Evolutionary conservation across 495 filamentous ascomycete species (phyloP).

Genomic region (Penicillium turbatum): DNA sequence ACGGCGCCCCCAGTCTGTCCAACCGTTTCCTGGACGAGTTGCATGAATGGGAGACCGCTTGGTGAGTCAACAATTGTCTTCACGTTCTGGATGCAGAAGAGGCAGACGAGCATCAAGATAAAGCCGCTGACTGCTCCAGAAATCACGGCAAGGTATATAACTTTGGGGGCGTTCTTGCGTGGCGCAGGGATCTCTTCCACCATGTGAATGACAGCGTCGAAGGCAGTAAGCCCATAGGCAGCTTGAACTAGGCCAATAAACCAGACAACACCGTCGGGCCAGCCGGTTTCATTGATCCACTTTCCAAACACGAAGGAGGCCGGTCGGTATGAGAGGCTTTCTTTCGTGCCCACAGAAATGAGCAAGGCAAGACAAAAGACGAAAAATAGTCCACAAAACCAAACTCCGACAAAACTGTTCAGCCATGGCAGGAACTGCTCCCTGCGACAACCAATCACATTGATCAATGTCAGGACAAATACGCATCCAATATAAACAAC

Average conservation of each 20-base stretch:
- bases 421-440: slow-evolving; percentile 40
- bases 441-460: slow-evolving; percentile 39
- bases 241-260: slow-evolving; percentile 57
- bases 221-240: slow-evolving; percentile 56
- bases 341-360: slow-evolving; percentile 37
- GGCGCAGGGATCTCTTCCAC: slow-evolving; percentile 45
- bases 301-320: slow-evolving; percentile 50
- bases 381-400: slow-evolving; percentile 41
- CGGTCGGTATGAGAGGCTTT: slow-evolving; percentile 34
- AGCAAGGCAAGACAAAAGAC: slow-evolving; percentile 41
- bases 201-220: slow-evolving; percentile 59
- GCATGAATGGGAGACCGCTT: slow-evolving; percentile 40
- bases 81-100: slow-evolving; percentile 66
- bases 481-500: slow-evolving; percentile 40
- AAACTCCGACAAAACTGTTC: slow-evolving; percentile 45
- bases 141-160: slow-evolving; percentile 36
- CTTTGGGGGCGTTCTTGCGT: slow-evolving; percentile 35
- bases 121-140: slow-evolving; percentile 54
- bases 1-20: slow-evolving; percentile 32
- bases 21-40: slow-evolving; percentile 36
- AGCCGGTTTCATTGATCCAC: slow-evolving; percentile 59
- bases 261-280: slow-evolving; percentile 59
- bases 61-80: slow-evolving; percentile 48
- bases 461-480: slow-evolving; percentile 35
- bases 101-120: slow-evolving; percentile 65